phyloP scores from a whole-genome alignment of 2,329 filamentous ascomycete species.

The Rachicladosporium sp. region DNA sequence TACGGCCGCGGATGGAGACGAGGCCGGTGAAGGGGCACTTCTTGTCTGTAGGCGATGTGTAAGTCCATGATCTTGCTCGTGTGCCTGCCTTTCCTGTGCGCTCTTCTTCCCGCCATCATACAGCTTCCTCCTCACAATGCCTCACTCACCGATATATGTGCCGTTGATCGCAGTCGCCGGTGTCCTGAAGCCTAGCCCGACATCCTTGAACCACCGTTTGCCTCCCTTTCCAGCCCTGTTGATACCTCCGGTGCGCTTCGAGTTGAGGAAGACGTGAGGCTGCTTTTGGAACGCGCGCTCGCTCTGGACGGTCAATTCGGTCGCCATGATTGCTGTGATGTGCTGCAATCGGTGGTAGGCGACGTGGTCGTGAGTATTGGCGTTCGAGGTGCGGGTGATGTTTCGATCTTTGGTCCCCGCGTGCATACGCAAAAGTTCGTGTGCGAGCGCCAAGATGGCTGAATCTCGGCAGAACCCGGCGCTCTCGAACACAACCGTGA shows the following conservation, averaged over 20 bases:
- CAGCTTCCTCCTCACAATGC: slow-evolving; percentile 1
- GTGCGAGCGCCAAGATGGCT: too few relatives aligned
- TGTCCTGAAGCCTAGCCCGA: slow-evolving; percentile 97
- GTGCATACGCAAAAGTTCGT: too few relatives aligned
- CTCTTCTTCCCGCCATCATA: neutral
- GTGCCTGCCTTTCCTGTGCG: slow-evolving; percentile 1
- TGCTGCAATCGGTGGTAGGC: slow-evolving; percentile 4
- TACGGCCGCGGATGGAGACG: slow-evolving; percentile 99
- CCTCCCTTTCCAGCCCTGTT: slow-evolving; percentile 78
- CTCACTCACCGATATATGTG: slow-evolving; percentile 84
- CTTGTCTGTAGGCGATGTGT: slow-evolving; percentile 60
- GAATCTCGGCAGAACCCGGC: too few relatives aligned
- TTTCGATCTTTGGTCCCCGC: too few relatives aligned
- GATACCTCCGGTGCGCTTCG: slow-evolving; percentile 81
- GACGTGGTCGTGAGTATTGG: slow-evolving; percentile 5
- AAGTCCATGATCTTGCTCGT: slow-evolving; percentile 6
- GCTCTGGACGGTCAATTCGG: slow-evolving; percentile 98
- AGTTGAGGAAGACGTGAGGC: slow-evolving; percentile 99
- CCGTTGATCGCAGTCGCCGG: slow-evolving; percentile 98
- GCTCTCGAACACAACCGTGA: too few relatives aligned
- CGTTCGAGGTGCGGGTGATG: slow-evolving; percentile 3
- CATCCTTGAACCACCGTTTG: slow-evolving; percentile 98
- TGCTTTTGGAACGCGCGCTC: slow-evolving; percentile 99
- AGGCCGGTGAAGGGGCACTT: slow-evolving; percentile 99
- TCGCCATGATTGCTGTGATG: slow-evolving; percentile 60